Evolutionary conservation across 2,329 filamentous ascomycete genomes (phyloP).

Genomic region (Penicillium crustosum): DNA sequence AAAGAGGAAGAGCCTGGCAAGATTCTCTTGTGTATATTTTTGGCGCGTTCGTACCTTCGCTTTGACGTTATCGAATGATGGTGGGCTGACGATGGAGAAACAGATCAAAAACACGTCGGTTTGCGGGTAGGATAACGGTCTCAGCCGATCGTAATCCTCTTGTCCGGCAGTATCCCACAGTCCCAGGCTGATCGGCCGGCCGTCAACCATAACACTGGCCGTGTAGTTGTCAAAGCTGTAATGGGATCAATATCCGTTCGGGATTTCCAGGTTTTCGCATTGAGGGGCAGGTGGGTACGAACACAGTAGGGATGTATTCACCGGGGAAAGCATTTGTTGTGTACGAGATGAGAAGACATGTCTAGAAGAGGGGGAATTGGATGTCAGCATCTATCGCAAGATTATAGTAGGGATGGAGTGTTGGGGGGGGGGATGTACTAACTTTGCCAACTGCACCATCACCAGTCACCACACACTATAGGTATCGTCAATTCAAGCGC

Average conservation of each 20-base stretch:
- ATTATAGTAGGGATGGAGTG: not conserved
- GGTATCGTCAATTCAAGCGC: constrained; percentile 38
- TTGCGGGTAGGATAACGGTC: constrained; percentile 94
- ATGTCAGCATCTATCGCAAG: not conserved
- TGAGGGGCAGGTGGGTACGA: constrained; percentile 29
- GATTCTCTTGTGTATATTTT: not conserved
- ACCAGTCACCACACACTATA: constrained; percentile 94
- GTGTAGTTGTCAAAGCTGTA: constrained; percentile 96
- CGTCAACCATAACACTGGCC: constrained; percentile 97
- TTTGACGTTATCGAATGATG: constrained; percentile 98
- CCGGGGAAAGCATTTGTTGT: constrained; percentile 99
- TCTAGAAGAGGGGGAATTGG: constrained; percentile 57
- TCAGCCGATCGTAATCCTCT: constrained; percentile 95
- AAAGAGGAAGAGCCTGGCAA: not conserved
- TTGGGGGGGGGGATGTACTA: constrained; percentile 34
- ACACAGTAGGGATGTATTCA: constrained; percentile 97
- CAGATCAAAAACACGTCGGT: constrained; percentile 98
- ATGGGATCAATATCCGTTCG: constrained; percentile 20
- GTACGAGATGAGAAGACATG: constrained; percentile 98
- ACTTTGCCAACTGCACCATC: constrained; percentile 99
- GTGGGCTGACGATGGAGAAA: constrained; percentile 96
- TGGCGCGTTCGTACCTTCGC: constrained; percentile 70
- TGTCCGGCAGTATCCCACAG: constrained; percentile 98
- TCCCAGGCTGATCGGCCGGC: constrained; percentile 93
- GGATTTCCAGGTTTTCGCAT: constrained; percentile 8